Conservation (phyloP, 1,139 yeast species). For the Kurtzmaniella quercitrusa region DNA sequence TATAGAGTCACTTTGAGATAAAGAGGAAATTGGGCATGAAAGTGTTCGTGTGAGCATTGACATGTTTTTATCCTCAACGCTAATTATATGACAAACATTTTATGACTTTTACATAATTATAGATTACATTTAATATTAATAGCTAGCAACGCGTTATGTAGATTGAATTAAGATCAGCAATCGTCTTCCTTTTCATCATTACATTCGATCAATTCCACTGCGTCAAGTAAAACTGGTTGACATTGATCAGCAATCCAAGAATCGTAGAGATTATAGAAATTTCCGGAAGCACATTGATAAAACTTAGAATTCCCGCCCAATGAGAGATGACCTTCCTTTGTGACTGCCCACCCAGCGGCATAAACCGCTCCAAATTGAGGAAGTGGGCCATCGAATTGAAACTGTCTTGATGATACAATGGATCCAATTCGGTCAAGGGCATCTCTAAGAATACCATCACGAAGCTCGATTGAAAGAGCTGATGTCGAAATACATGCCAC, state of each 20-base stretch:
- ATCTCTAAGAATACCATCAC: constrained; percentile 34
- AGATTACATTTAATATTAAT: background rate
- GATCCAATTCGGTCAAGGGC: constrained; percentile 36
- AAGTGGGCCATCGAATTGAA: constrained; percentile 45
- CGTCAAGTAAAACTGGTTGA: constrained; percentile 33
- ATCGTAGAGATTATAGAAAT: constrained; percentile 39
- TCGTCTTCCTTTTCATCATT: constrained; percentile 1
- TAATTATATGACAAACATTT: no score
- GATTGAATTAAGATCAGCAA: background rate
- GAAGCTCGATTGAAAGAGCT: constrained; percentile 29
- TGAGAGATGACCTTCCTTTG: constrained; percentile 33
- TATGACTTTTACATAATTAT: background rate
- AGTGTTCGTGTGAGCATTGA: no score
- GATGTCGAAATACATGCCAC: constrained; percentile 32
- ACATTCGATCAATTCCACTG: constrained; percentile 34
- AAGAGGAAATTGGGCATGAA: no score
- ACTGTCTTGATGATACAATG: constrained; percentile 39
- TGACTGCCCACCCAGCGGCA: constrained; percentile 43
- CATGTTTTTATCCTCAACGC: no score
- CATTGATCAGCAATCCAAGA: constrained; percentile 28
- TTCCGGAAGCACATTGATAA: constrained; percentile 44
- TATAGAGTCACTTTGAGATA: constrained; percentile 21
- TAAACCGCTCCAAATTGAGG: constrained; percentile 40
- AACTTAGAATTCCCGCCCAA: constrained; percentile 32
- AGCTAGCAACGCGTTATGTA: background rate